A percentile compares a stretch with the other conserved stretches of the same genome.
Evolutionary conservation across 192 early-diverging fungal species (phyloP).

Genomic region (Jimgerdemannia flammicorona): DNA sequence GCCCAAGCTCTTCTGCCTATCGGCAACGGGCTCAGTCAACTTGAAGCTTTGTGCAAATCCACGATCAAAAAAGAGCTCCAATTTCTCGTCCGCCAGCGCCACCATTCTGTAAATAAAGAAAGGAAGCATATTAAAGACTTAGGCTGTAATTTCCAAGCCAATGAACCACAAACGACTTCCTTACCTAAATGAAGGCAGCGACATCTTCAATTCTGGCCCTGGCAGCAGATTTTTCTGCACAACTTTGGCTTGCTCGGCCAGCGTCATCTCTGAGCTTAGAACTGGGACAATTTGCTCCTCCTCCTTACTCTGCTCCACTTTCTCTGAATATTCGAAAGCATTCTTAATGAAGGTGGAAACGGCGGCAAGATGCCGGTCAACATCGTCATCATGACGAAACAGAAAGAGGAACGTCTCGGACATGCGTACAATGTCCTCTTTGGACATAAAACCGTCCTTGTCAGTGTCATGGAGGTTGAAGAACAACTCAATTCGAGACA

Average conservation of each 20-base stretch:
- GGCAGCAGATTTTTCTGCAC: constrained; percentile 1
- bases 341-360: constrained; percentile 51
- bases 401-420: constrained; percentile 80
- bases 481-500: constrained; percentile 64
- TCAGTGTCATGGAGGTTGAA: constrained; percentile 70
- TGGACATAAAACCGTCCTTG: constrained; percentile 51
- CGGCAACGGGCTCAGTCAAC: constrained; percentile 48
- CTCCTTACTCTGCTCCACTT: neutral
- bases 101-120: constrained; percentile 53
- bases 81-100: constrained; percentile 77
- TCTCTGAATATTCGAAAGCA: constrained; percentile 49
- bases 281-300: neutral
- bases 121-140: too few species aligned
- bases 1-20: constrained; percentile 46
- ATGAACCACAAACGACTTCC: neutral
- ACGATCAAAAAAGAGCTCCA: constrained; percentile 81
- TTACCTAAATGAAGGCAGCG: constrained; percentile 37
- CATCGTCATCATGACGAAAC: constrained; percentile 12
- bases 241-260: neutral
- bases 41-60: constrained; percentile 60
- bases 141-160: too few species aligned
- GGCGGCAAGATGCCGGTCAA: constrained; percentile 47
- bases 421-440: constrained; percentile 72
- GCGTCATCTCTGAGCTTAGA: neutral
- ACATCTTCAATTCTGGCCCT: constrained; percentile 34